These are phyloP conservation scores for Candida nitratophila DNA, from an alignment of 805 yeast species.

Conservation along the genomic window DNA sequence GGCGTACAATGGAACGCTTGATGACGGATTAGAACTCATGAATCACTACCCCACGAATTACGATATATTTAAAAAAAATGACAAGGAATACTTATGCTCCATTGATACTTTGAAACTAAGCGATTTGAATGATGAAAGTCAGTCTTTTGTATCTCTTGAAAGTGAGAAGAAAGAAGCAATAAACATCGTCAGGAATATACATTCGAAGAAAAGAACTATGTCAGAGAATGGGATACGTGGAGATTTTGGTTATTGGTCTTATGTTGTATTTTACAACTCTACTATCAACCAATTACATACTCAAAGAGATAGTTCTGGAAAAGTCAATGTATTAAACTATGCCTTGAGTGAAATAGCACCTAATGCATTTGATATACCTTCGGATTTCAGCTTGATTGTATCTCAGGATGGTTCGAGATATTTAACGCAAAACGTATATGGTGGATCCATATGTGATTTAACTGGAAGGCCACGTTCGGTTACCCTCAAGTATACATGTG, in stretches of 20 bases:
- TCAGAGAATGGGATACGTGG: neutral
- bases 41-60: neutral
- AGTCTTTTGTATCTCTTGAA: neutral
- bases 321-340: slow-evolving; percentile 6
- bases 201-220: neutral
- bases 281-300: slow-evolving; percentile 6
- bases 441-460: slow-evolving; percentile 27
- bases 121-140: neutral
- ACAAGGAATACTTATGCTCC: neutral
- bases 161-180: slow-evolving; percentile 2
- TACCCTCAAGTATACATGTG: slow-evolving; percentile 22
- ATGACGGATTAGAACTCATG: neutral
- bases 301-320: neutral
- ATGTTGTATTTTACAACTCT: slow-evolving; percentile 4
- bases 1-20: neutral
- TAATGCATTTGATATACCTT: slow-evolving; percentile 8
- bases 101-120: neutral
- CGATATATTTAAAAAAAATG: neutral
- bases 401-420: slow-evolving; percentile 18
- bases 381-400: slow-evolving; percentile 19
- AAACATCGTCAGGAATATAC: neutral
- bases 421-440: slow-evolving; percentile 19
- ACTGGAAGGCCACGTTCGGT: slow-evolving; percentile 23
- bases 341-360: slow-evolving; percentile 10
- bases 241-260: slow-evolving; percentile 8